Evolutionary conservation across 805 yeast genomes (phyloP).

Genomic region (Candida alai): DNA sequence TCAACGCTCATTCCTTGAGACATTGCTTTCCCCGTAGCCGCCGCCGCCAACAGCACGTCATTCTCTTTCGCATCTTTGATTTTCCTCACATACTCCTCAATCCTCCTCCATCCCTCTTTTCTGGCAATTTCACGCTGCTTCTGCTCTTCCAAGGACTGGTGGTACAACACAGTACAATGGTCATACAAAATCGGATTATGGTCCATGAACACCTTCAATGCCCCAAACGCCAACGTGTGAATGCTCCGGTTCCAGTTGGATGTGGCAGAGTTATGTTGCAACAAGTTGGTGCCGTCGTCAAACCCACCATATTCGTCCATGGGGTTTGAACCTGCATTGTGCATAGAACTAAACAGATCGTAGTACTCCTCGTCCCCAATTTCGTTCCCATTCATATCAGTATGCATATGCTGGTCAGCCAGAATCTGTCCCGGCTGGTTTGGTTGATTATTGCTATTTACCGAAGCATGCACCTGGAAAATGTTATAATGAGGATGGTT

Average conservation of each 20-base stretch:
- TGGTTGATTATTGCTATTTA: slow-evolving; percentile 7
- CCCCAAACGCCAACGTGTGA: slow-evolving; percentile 84
- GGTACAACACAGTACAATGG: slow-evolving; percentile 84
- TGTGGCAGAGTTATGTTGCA: slow-evolving; percentile 44
- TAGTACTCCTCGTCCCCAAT: slow-evolving; percentile 44
- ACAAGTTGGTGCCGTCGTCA: slow-evolving; percentile 27
- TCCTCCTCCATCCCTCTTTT: slow-evolving; percentile 65
- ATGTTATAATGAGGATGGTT: slow-evolving; percentile 20
- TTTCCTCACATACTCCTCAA: slow-evolving; percentile 54
- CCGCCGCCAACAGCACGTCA: too few species aligned
- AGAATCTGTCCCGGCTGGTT: slow-evolving; percentile 11
- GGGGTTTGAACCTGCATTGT: slow-evolving; percentile 11
- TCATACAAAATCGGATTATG: slow-evolving; percentile 88
- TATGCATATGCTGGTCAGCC: slow-evolving; percentile 19
- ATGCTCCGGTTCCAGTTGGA: slow-evolving; percentile 92
- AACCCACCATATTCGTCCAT: slow-evolving; percentile 23
- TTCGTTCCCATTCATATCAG: slow-evolving; percentile 22
- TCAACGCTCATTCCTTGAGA: too few species aligned
- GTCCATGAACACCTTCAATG: slow-evolving; percentile 88
- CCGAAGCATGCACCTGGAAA: slow-evolving; percentile 14
- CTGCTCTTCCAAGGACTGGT: slow-evolving; percentile 74
- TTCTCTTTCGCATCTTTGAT: slow-evolving; percentile 15
- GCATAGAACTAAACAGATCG: slow-evolving; percentile 37
- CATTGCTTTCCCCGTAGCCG: too few species aligned
- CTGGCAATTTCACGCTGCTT: slow-evolving; percentile 58